Conservation (phyloP, 352 stramenopile species). For the Pythium aquatile region DNA sequence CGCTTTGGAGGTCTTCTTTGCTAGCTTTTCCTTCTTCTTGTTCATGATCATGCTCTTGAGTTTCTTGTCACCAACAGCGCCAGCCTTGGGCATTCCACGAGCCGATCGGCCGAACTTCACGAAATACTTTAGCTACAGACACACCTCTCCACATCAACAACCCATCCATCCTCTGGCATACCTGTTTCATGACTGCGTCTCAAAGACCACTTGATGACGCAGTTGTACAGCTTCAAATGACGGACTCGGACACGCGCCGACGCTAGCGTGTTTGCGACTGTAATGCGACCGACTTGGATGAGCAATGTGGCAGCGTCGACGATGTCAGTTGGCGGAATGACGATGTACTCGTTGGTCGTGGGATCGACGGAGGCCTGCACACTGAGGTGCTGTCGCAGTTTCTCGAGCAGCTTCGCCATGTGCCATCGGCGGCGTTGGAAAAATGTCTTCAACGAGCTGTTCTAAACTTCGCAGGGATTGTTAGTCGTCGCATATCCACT, state of each 20-base stretch:
- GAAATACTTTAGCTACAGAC: too few relatives aligned
- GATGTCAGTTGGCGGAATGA: background rate
- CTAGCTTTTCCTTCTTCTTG: background rate
- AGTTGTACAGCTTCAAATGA: too few relatives aligned
- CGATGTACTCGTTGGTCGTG: background rate
- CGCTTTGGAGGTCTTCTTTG: background rate
- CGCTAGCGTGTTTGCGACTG: background rate
- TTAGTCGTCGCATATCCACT: background rate
- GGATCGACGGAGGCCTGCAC: background rate
- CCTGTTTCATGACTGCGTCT: too few relatives aligned
- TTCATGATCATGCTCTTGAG: background rate
- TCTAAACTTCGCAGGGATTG: conserved; percentile 6
- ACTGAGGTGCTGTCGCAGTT: background rate
- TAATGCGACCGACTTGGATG: background rate
- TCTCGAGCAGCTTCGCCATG: conserved; percentile 6
- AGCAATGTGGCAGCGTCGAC: background rate
- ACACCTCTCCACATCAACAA: too few relatives aligned
- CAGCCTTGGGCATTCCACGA: background rate
- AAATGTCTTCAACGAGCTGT: conserved; percentile 1
- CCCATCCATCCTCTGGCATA: too few relatives aligned
- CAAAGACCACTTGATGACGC: too few relatives aligned
- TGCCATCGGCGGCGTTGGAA: conserved; percentile 8
- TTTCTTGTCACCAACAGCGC: background rate
- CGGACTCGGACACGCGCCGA: background rate
- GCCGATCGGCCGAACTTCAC: background rate